Base-by-base conservation (phyloP, 495 filamentous ascomycete species). In the Penicillium coprophilum region DNA sequence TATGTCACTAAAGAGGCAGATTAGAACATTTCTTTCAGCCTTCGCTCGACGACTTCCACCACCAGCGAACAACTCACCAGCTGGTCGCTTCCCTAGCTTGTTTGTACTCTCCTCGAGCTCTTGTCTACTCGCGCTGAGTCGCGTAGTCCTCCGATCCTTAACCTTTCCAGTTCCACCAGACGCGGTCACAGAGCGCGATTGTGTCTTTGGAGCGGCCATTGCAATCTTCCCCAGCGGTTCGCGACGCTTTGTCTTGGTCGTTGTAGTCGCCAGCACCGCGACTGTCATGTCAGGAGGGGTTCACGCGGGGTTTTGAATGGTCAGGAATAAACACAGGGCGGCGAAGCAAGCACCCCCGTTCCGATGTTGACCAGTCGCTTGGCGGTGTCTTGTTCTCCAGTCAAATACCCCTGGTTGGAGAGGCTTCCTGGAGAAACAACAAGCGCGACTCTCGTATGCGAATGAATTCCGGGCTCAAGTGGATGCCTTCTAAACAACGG, bases 201-300 rank as follows among this genome's bases (percentile, higher is more conserved):
- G 76, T 67, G 70, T 67, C 66, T 75, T 72, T 56, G 71, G 67
- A 51, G 71, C 63, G 56, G 72, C 73, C 76, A 79, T 79, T 63
- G 71, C 62, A 58, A 79, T 68, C 48, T 68, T 62, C 63, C 59
- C 61, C 61, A 79, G 64, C 46, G 73, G 74, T 67, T 74, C 73
- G 63, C 74, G 76, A 71, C 70, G 70, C 65, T 75, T 72, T 61
- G 64, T 72, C 68, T 71, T 75, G 56, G 62, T 75, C 50, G 59
- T 71, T 38, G 73, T 57, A 38, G 72, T 64, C 52, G 73, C 67
- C 61, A 76, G 43, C 60, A 77, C 71, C 66, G 72, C 70, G 72
- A 66, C 68, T 73, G 72, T 79, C 76, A 79, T 79, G 68, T 74
- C 75, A 78, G 58, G 62, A 63, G 59, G 49, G 55, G 51, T 46